Conservation (phyloP, 2,329 filamentous ascomycete genomes). For the Epichloe uncinata region DNA sequence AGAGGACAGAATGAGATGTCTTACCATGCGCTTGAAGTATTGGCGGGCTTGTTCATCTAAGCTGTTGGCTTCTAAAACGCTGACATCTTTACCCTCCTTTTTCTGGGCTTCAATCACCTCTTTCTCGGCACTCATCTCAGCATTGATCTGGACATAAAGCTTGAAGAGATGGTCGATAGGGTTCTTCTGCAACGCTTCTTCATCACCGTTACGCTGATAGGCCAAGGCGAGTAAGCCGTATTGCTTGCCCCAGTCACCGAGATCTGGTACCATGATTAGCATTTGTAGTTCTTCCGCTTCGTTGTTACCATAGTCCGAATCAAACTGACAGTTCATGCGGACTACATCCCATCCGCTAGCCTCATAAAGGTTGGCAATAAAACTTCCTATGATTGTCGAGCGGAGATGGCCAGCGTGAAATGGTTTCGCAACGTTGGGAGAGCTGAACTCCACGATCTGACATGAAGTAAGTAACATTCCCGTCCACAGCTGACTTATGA, state of each 20-base stretch:
- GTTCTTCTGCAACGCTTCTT: conserved; percentile 55
- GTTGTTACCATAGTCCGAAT: neutral
- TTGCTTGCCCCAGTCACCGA: conserved; percentile 74
- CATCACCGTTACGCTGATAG: conserved; percentile 61
- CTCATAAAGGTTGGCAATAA: conserved; percentile 59
- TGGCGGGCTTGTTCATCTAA: conserved; percentile 62
- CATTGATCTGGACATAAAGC: conserved; percentile 69
- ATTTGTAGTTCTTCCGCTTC: neutral
- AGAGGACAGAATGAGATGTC: neutral
- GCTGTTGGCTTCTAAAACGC: conserved; percentile 36
- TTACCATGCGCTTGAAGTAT: conserved; percentile 53
- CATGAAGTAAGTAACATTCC: neutral
- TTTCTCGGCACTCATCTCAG: conserved; percentile 52
- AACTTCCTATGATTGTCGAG: conserved; percentile 68
- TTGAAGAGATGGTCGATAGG: conserved; percentile 74
- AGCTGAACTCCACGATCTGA: conserved; percentile 65
- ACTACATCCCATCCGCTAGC: conserved; percentile 59
- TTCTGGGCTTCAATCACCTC: conserved; percentile 47
- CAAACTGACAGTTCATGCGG: conserved; percentile 46
- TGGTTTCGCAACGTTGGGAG: conserved; percentile 76
- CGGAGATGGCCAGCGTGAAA: conserved; percentile 69
- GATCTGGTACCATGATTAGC: conserved; percentile 28
- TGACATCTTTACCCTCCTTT: conserved; percentile 36
- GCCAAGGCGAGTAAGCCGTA: conserved; percentile 60
- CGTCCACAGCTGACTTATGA: neutral